phyloP scores from a whole-genome alignment of 2,329 filamentous ascomycete genomes.

The Lasiodiplodia sp. region DNA sequence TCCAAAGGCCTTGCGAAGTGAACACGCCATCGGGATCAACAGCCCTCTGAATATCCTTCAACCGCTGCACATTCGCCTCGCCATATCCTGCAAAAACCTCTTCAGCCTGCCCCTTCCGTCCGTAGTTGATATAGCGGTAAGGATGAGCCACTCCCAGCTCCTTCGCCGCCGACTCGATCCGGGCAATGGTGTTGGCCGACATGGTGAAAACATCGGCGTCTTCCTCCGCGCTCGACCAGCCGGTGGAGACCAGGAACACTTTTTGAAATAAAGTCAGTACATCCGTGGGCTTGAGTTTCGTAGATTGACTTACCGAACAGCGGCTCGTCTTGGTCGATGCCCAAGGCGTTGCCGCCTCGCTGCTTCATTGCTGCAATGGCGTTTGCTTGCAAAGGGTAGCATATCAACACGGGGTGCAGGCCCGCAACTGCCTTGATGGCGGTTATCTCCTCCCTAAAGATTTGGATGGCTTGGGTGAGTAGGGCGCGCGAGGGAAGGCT shows the following conservation, averaged over 20 bases:
- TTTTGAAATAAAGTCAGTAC: neutral
- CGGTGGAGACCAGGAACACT: neutral
- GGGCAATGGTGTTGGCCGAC: neutral
- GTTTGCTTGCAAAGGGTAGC: neutral
- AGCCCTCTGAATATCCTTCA: conserved; percentile 27
- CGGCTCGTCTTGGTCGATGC: conserved; percentile 2
- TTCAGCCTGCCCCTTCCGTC: neutral
- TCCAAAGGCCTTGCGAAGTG: neutral
- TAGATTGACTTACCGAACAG: neutral
- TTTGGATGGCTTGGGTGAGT: neutral
- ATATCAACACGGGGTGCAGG: neutral
- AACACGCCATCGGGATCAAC: conserved; percentile 37
- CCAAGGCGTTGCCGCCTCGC: conserved; percentile 1
- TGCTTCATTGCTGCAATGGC: neutral
- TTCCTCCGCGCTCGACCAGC: neutral
- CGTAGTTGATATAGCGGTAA: conserved; percentile 22
- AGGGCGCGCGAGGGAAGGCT: neutral
- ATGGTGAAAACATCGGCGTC: neutral
- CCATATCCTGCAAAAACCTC: conserved; percentile 37
- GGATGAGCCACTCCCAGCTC: neutral
- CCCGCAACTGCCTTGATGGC: neutral
- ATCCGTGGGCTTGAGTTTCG: neutral
- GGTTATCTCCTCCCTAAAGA: neutral
- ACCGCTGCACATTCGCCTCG: conserved; percentile 25
- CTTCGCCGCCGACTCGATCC: neutral